These are phyloP conservation scores for Allium sativum DNA, from an alignment of 106 monocot genomes.

Conservation along the genomic window DNA sequence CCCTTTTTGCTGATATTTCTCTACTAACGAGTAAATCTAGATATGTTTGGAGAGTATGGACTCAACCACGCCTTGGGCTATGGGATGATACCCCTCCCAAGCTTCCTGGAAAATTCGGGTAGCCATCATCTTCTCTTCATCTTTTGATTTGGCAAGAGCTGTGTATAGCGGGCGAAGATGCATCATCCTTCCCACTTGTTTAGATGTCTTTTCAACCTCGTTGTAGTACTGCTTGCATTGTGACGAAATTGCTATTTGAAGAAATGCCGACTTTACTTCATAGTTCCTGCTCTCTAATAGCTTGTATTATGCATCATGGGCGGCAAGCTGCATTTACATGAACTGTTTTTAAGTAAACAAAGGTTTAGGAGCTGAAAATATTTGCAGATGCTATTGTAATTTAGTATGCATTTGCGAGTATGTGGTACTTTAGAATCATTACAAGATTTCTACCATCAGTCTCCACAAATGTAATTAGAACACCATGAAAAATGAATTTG, in stretches of 20 bases:
- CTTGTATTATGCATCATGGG: constrained; percentile 50
- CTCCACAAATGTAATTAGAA: too few species aligned
- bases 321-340: constrained; percentile 30
- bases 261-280: constrained; percentile 87
- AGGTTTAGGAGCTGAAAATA: not conserved
- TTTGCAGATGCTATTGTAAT: not conserved
- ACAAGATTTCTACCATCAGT: too few species aligned
- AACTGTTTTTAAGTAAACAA: not conserved
- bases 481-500: too few species aligned
- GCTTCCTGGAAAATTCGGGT: constrained; percentile 63
- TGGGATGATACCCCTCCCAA: constrained; percentile 74
- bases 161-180: constrained; percentile 85
- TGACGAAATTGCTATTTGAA: constrained; percentile 52
- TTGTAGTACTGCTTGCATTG: constrained; percentile 67
- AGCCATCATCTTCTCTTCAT: constrained; percentile 68
- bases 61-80: constrained; percentile 84
- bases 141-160: constrained; percentile 31
- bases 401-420: too few species aligned
- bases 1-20: too few species aligned
- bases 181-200: constrained; percentile 93
- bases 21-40: not conserved
- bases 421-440: too few species aligned
- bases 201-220: constrained; percentile 65
- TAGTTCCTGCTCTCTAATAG: constrained; percentile 60
- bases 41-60: constrained; percentile 57